Percentiles rank a stretch among this genome's conserved stretches.
Evolutionary conservation across 768 basidiomycete species (phyloP).

Genomic region (Auricularia auricula-judae): DNA sequence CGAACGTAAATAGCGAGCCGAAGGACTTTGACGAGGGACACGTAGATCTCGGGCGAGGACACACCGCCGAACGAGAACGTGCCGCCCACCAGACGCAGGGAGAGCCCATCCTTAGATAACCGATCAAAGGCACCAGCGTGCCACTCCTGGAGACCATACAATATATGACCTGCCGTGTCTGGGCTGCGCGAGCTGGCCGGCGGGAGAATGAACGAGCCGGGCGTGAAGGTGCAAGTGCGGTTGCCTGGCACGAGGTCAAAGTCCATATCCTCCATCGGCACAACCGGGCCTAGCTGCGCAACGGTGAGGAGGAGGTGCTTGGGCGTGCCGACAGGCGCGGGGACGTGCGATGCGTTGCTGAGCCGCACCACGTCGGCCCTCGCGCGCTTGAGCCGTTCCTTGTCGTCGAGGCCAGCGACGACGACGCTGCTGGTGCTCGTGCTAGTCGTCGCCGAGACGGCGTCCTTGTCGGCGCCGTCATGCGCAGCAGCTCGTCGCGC

Average conservation of each 20-base stretch:
- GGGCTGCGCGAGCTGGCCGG: constrained; percentile 19
- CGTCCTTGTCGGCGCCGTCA: constrained; percentile 18
- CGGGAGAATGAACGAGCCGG: constrained; percentile 29
- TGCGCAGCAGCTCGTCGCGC: constrained; percentile 13
- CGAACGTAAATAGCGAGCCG: constrained; percentile 42
- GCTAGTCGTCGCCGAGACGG: not conserved
- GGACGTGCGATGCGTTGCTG: constrained; percentile 16
- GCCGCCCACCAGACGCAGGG: constrained; percentile 42
- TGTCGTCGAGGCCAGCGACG: not conserved
- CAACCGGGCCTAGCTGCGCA: constrained; percentile 19
- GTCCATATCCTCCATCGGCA: constrained; percentile 28
- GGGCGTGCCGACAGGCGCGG: constrained; percentile 16
- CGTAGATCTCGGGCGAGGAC: constrained; percentile 30
- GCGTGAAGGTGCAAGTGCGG: constrained; percentile 35
- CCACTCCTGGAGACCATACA: constrained; percentile 44
- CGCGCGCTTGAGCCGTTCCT: constrained; percentile 2
- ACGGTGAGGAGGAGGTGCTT: constrained; percentile 46
- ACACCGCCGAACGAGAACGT: constrained; percentile 46
- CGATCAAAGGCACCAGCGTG: constrained; percentile 27
- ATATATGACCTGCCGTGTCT: constrained; percentile 18
- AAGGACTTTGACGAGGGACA: constrained; percentile 35
- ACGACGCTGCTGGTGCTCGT: not conserved
- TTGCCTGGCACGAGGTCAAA: constrained; percentile 28
- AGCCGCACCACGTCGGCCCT: constrained; percentile 11
- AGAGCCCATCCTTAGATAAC: constrained; percentile 10